phyloP scores from a whole-genome alignment of 2,329 filamentous ascomycete species.

The Magnaporthiopsis incrustans region DNA sequence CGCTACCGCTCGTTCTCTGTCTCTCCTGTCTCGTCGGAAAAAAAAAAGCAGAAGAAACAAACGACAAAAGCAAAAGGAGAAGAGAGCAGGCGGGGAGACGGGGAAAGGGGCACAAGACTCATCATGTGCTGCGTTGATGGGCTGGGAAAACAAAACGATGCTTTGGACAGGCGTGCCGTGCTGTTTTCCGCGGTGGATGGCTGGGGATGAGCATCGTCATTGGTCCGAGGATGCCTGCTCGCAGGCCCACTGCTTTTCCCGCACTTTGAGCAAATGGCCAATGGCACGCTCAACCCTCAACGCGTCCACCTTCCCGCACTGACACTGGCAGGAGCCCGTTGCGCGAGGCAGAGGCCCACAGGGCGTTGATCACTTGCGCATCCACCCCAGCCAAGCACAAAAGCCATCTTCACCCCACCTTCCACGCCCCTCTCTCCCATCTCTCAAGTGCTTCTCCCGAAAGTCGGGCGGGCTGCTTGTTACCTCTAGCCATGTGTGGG shows the following conservation, averaged over 20 bases:
- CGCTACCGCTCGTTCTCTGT: not conserved
- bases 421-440: not conserved
- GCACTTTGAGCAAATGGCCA: not conserved
- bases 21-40: not conserved
- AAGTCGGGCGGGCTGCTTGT: too few species aligned
- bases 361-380: not conserved
- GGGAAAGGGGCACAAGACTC: not conserved
- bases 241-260: not conserved
- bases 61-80: not conserved
- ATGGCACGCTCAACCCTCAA: not conserved
- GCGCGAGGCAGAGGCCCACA: not conserved
- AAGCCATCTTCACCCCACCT: not conserved
- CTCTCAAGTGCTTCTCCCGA: too few species aligned
- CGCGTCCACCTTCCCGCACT: not conserved
- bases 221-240: slow-evolving; percentile 3
- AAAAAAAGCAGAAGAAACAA: not conserved
- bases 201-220: slow-evolving; percentile 8
- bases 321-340: not conserved
- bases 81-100: slow-evolving; percentile 6
- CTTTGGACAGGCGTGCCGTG: not conserved
- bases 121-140: slow-evolving; percentile 2
- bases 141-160: not conserved
- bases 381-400: not conserved
- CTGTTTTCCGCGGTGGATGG: not conserved
- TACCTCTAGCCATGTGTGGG: not conserved